Evolutionary conservation across 352 stramenopile genomes (phyloP).

Genomic region (Globisporangium paroecandrum): DNA sequence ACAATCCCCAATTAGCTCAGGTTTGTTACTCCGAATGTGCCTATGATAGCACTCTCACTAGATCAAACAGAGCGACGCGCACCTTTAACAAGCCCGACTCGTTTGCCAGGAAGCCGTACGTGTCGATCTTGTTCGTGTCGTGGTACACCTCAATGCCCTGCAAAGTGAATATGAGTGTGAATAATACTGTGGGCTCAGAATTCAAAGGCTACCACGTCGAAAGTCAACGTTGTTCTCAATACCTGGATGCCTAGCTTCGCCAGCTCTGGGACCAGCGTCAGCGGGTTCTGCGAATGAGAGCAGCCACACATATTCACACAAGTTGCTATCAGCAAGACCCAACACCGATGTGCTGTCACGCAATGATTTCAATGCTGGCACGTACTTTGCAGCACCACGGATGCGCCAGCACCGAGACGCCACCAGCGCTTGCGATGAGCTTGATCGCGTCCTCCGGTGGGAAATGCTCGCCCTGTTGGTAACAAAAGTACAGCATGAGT

Average conservation of each 20-base stretch:
- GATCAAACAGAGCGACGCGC: slow-evolving; percentile 6
- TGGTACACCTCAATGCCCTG: slow-evolving; percentile 84
- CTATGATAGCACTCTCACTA: not conserved
- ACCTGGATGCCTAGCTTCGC: slow-evolving; percentile 77
- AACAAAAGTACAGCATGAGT: not conserved
- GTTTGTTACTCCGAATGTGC: not conserved
- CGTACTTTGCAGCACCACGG: slow-evolving; percentile 82
- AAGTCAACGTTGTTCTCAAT: not conserved
- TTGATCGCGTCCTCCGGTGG: slow-evolving; percentile 84
- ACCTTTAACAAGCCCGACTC: slow-evolving; percentile 74
- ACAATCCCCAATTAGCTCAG: slow-evolving; percentile 2
- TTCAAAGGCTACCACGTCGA: too few relatives aligned
- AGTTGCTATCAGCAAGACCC: not conserved
- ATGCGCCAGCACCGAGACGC: slow-evolving; percentile 80
- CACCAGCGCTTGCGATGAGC: slow-evolving; percentile 75
- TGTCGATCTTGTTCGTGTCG: slow-evolving; percentile 76
- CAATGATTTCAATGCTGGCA: not conserved
- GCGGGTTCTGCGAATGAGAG: slow-evolving; percentile 41
- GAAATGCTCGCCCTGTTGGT: slow-evolving; percentile 68
- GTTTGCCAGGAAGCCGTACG: slow-evolving; percentile 71
- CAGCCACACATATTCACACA: not conserved
- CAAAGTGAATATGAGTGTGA: not conserved
- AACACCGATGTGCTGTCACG: not conserved
- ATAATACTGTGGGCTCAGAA: not conserved
- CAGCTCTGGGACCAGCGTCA: slow-evolving; percentile 63